These are phyloP conservation scores for Fusarium sp. DNA, from an alignment of 2,329 filamentous ascomycete species.

Conservation along the genomic window DNA sequence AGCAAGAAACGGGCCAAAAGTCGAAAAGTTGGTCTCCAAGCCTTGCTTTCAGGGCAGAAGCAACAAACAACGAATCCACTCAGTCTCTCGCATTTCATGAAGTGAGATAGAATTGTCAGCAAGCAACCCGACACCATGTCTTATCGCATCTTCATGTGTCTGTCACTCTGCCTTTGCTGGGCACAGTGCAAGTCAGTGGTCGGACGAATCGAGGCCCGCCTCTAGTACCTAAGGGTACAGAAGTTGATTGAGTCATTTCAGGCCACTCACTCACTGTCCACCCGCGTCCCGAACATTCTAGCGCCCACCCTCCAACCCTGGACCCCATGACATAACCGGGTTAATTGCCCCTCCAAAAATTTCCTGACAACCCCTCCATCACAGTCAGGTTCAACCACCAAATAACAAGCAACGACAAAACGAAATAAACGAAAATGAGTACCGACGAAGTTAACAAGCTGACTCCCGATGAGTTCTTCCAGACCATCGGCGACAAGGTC, in stretches of 20 bases:
- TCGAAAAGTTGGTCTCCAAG: constrained; percentile 75
- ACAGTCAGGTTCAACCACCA: constrained; percentile 30
- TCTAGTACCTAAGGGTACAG: neutral
- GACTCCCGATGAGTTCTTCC: constrained; percentile 68
- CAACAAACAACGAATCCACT: constrained; percentile 59
- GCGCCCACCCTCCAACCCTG: constrained; percentile 39
- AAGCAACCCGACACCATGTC: neutral
- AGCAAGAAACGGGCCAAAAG: constrained; percentile 76
- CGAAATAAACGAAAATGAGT: constrained; percentile 56
- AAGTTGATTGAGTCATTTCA: constrained; percentile 28
- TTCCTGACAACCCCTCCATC: constrained; percentile 49
- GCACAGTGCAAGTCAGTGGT: constrained; percentile 7
- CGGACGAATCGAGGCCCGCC: constrained; percentile 31
- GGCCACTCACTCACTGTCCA: neutral
- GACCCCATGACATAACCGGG: constrained; percentile 50
- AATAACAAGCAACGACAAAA: constrained; percentile 27
- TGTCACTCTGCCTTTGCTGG: too few relatives aligned
- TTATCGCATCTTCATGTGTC: neutral
- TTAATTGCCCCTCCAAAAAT: constrained; percentile 52
- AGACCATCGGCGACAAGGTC: constrained; percentile 73
- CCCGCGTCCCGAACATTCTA: constrained; percentile 46
- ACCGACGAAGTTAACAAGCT: constrained; percentile 56
- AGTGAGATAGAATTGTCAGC: constrained; percentile 38
- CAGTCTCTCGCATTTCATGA: constrained; percentile 69
- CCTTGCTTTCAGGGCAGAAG: constrained; percentile 68